phyloP scores from a whole-genome alignment of 148 eudicot genomes.

The Oxyria digyna region DNA sequence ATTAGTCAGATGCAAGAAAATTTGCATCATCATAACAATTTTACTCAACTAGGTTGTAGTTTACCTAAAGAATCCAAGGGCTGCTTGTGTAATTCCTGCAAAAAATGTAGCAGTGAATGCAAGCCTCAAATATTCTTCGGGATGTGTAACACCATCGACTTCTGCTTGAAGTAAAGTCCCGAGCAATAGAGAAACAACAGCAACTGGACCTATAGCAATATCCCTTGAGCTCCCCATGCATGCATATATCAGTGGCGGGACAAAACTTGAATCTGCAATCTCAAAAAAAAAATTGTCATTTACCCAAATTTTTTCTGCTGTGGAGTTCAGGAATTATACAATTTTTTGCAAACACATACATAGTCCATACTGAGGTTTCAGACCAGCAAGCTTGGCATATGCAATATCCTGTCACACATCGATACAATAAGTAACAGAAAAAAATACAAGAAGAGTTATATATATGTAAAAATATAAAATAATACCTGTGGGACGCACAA shows the following conservation, averaged over 20 bases:
- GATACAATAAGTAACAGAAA: not conserved
- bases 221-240: constrained; percentile 93
- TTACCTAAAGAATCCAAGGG: constrained; percentile 68
- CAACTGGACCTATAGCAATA: constrained; percentile 92
- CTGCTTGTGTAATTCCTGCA: constrained; percentile 66
- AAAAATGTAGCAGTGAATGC: constrained; percentile 89
- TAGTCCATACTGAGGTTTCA: constrained; percentile 56
- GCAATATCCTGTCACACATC: constrained; percentile 46
- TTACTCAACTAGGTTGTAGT: not conserved
- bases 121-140: constrained; percentile 39
- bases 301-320: not conserved
- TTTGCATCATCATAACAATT: not conserved
- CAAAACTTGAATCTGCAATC: constrained; percentile 61
- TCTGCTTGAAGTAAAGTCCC: constrained; percentile 49
- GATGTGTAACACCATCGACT: constrained; percentile 29
- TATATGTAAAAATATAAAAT: not conserved
- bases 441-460: too few species aligned
- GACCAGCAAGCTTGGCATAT: constrained; percentile 61
- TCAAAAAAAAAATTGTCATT: not conserved
- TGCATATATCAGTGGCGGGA: constrained; percentile 82
- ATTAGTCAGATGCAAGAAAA: not conserved
- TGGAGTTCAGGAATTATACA: too few species aligned
- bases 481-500: constrained; percentile 21
- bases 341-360: constrained; percentile 17
- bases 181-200: constrained; percentile 73